A percentile compares a stretch with the other conserved stretches of the same genome.
Conservation (phyloP, 305 asterid species). For the Salvia sclarea region DNA sequence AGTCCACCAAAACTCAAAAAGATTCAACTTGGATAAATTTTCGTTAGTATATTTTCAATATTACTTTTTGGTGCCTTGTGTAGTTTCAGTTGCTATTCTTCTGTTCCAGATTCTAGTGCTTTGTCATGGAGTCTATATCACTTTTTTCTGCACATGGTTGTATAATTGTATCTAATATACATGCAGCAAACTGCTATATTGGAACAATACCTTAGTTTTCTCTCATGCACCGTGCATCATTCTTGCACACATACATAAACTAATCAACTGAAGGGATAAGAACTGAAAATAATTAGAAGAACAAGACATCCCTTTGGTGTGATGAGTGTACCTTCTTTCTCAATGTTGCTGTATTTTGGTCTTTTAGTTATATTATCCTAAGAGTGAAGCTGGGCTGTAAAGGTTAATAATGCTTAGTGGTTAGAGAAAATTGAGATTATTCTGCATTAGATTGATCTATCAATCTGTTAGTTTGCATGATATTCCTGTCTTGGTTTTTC, state of each 20-base stretch:
- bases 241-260: neutral
- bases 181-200: neutral
- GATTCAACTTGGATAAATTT: neutral
- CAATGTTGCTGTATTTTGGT: neutral
- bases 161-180: neutral
- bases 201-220: neutral
- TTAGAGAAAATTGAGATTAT: neutral
- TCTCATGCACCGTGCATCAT: neutral
- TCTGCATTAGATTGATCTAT: neutral
- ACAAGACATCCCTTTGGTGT: neutral
- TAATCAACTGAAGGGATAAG: neutral
- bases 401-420: neutral
- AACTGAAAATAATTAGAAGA: neutral
- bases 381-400: neutral
- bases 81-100: neutral
- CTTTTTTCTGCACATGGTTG: neutral
- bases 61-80: neutral
- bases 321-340: neutral
- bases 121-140: neutral
- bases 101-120: neutral
- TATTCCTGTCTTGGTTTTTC: neutral
- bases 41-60: neutral
- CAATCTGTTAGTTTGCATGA: neutral
- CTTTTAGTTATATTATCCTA: neutral
- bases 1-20: neutral